Base-by-base conservation (phyloP, 345 rosid species). In the Syzygium jambos region DNA sequence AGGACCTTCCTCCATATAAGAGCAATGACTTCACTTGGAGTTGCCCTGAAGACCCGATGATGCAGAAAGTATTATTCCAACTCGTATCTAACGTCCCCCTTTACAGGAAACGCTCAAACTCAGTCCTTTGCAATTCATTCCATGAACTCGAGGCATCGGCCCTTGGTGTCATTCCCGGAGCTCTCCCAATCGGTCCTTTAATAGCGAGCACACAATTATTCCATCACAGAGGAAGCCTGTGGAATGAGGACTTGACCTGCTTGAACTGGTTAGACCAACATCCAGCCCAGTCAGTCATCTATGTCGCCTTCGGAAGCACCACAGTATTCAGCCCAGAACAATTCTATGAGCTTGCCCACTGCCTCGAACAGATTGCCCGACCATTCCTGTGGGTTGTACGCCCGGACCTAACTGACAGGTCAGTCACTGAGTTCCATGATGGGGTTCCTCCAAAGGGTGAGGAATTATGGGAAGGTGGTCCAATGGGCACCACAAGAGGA, bases 241-340 rank as follows among this genome's bases (percentile, higher is more conserved):
- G 85, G 90, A 84, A 89, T 2, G 91, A 90, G 89, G 92, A 92
- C 73, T 80, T 80, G 15, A 61, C 91, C 51, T 90, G 91, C 87
- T 86, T 89, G 85, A 51, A 56, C 80, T 94, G 94, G 96, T 93
- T 95, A 11, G 92, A 94, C 73, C 84, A 91, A 29, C 93, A 87
- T 57, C 86, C 90, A 23, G 17, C 87, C 3, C 68, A 87, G 3
- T 91, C 95, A 0, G 92, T 93, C 34, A 88, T 94, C 14, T 95
- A 95, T 84, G 89, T 91, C 59, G 92, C 97, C 19, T 93, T 95
- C 46, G 94, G 96, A 8, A 94, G 93, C 86, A 1, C 86, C 3
- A 59, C 77, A 2, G n/a, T 77, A 38, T 38, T 89, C 22, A 86
- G 86, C 34, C 89, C 89, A 34, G 49, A 89, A 16, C 93, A 94